Evolutionary conservation across 306 rosid genomes (phyloP), one percentile per base, ranked within the genome.

Genomic region (peach (Prunus persica)): DNA sequence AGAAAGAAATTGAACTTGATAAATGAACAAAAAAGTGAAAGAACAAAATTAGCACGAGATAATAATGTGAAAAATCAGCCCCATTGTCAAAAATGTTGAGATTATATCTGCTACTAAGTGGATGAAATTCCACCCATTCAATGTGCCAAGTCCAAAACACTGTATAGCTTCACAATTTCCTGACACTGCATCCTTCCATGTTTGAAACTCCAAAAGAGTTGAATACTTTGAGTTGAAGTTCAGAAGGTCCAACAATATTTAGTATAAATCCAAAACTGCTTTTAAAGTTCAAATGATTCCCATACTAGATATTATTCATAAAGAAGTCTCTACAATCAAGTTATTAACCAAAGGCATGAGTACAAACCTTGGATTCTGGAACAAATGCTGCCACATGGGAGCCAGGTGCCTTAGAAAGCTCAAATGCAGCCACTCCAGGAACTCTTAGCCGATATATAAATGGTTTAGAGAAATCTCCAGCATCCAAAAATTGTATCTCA

Each of bases 311-410:
- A 65, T 11, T 0, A 70, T 22, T 22, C 3, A 63, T 1, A 76
- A 65, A 50, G n/a, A 72, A 63, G 74, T 68, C 28, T 46, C 71
- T 19, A 11, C 52, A n/a, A 22, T 32, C 18, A 82, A 76, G 65
- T 27, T 12, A 27, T 61, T 4, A 4, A 57, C 55, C 22, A 38
- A 57, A 45, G 43, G 65, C 22, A 30, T 19, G 64, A 66, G 65
- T 28, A 51, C 76, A 78, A 71, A 94, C 97, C 96, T 91, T 91
- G 67, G 98, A 82, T 82, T 91, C 97, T 19, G 97, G 97, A 80
- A 94, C 90, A 88, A 82, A 94, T 63, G 92, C 92, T 34, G 98
- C 98, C 65, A 92, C 87, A 83, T 90, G 91, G 78, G 97, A 84
- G 46, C 91, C 97, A 67, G 96, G 96, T 45, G 82, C 27, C 81